Evolutionary conservation across 768 basidiomycete genomes (phyloP).

Genomic region (Roridomyces roridus): DNA sequence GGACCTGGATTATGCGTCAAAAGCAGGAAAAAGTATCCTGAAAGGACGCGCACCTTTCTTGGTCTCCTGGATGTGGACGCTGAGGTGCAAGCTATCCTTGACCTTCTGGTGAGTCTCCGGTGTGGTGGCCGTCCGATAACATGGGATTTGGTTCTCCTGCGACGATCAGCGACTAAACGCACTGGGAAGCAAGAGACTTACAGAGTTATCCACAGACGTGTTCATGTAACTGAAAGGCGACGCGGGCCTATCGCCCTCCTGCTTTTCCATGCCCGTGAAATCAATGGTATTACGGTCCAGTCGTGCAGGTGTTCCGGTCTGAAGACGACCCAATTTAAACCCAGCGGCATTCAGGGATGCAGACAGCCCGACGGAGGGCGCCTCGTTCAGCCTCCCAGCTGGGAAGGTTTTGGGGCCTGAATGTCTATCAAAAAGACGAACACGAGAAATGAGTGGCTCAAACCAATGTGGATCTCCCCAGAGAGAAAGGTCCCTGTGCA

Average conservation of each 20-base stretch:
- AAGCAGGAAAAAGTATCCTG: background rate
- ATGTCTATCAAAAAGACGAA: background rate
- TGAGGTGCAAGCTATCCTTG: slow-evolving; percentile 74
- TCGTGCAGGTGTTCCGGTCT: slow-evolving; percentile 88
- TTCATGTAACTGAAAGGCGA: slow-evolving; percentile 81
- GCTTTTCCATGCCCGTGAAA: slow-evolving; percentile 63
- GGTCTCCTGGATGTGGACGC: slow-evolving; percentile 88
- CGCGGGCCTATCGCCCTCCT: slow-evolving; percentile 71
- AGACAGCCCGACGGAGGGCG: slow-evolving; percentile 77
- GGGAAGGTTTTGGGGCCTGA: slow-evolving; percentile 75
- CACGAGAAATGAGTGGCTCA: background rate
- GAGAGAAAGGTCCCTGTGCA: slow-evolving; percentile 93
- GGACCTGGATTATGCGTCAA: slow-evolving; percentile 60
- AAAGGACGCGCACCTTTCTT: slow-evolving; percentile 66
- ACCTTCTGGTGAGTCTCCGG: slow-evolving; percentile 77
- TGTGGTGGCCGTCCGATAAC: slow-evolving; percentile 78
- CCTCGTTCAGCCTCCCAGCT: slow-evolving; percentile 78
- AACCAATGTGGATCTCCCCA: slow-evolving; percentile 91
- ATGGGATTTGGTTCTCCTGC: slow-evolving; percentile 75
- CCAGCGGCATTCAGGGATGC: slow-evolving; percentile 76
- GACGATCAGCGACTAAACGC: slow-evolving; percentile 16
- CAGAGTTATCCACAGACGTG: slow-evolving; percentile 71
- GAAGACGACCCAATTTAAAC: slow-evolving; percentile 82
- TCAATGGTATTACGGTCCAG: slow-evolving; percentile 74
- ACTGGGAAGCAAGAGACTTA: slow-evolving; percentile 37